Conservation (phyloP, 208 protist species). For the Leishmania aethiopica region DNA sequence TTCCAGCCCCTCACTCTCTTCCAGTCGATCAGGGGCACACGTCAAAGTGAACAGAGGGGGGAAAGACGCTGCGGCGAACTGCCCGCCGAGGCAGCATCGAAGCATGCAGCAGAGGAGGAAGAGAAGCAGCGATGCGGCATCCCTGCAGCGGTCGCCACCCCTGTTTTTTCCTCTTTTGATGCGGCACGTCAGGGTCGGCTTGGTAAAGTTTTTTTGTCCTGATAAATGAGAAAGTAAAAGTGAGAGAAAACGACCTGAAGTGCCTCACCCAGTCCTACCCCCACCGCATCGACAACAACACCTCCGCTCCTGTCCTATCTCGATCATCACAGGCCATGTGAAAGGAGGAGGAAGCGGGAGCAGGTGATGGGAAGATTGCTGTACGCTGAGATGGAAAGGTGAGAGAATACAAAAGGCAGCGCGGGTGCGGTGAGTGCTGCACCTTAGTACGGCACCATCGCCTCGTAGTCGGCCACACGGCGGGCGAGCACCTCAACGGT, state of each 20-base stretch:
- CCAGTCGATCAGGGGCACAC: not conserved
- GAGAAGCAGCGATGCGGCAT: not conserved
- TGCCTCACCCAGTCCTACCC: not conserved
- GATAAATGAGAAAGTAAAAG: not conserved
- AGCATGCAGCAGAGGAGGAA: not conserved
- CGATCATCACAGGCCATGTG: not conserved
- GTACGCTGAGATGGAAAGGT: not conserved
- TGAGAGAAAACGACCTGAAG: not conserved
- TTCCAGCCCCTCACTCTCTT: not conserved
- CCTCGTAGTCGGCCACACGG: conserved; percentile 83
- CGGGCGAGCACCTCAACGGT: conserved; percentile 83
- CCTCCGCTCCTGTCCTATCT: not conserved
- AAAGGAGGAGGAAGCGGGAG: not conserved
- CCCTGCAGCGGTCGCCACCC: not conserved
- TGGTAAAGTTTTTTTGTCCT: not conserved
- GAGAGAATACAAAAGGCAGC: not conserved
- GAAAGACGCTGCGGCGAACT: not conserved
- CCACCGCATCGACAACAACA: not conserved
- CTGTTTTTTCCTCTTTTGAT: not conserved
- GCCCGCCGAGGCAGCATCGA: not conserved
- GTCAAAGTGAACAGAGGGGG: not conserved
- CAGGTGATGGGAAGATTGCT: not conserved
- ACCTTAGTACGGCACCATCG: conserved; percentile 84
- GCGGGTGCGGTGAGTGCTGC: not conserved
- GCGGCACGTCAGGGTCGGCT: not conserved